phyloP scores from a whole-genome alignment of 176 grass and related monocot species.

The Phoenix dactylifera region DNA sequence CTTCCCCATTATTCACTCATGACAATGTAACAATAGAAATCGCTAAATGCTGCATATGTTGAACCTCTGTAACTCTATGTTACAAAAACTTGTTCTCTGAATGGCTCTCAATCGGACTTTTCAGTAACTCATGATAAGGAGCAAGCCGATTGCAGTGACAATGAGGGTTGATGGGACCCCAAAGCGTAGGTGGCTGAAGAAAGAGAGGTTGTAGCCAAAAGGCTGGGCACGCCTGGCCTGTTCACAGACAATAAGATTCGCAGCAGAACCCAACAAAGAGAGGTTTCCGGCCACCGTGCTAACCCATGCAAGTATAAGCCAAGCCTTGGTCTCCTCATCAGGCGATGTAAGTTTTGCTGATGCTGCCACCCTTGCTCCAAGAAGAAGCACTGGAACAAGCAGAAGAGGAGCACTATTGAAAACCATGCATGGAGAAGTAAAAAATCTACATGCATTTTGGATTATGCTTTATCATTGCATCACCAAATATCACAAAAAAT shows the following conservation, averaged over 20 bases:
- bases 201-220: conserved; percentile 73
- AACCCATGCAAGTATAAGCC: conserved; percentile 89
- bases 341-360: conserved; percentile 57
- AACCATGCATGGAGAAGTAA: too few species aligned
- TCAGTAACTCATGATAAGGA: conserved; percentile 56
- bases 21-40: too few species aligned
- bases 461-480: too few species aligned
- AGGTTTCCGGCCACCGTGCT: conserved; percentile 97
- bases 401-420: too few species aligned
- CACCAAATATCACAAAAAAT: too few species aligned
- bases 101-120: neutral
- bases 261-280: conserved; percentile 72
- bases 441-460: too few species aligned
- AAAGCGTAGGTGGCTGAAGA: conserved; percentile 63
- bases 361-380: conserved; percentile 56
- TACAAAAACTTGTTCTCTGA: too few species aligned
- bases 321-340: conserved; percentile 36
- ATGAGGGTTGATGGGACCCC: conserved; percentile 58
- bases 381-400: conserved; percentile 45
- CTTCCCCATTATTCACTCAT: too few species aligned
- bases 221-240: conserved; percentile 59
- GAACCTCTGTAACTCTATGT: too few species aligned
- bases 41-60: too few species aligned
- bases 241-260: conserved; percentile 89
- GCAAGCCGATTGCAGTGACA: conserved; percentile 52